These are phyloP conservation scores for Spergularia marina DNA, from an alignment of 148 eudicot species.

Conservation along the genomic window DNA sequence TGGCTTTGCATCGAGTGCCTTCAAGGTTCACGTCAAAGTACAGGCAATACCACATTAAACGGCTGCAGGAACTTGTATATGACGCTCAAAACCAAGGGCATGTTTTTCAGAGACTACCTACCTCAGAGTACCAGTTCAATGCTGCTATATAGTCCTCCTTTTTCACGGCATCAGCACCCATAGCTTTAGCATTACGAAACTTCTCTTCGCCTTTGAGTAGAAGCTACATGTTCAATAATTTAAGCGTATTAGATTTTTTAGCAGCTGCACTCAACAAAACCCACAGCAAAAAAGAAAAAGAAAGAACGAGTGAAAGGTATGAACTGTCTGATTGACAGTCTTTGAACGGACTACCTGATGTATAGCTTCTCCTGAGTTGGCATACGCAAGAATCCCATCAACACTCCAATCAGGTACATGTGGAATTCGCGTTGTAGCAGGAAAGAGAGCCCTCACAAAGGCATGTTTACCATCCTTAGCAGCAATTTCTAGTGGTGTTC, in stretches of 20 bases:
- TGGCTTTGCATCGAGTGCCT: constrained; percentile 10
- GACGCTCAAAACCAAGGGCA: no score
- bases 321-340: no score
- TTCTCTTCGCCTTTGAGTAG: neutral
- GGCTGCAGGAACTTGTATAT: neutral
- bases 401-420: constrained; percentile 9
- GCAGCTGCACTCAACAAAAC: no score
- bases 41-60: neutral
- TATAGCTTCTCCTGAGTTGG: constrained; percentile 8
- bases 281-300: no score
- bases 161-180: constrained; percentile 5
- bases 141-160: constrained; percentile 1
- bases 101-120: no score
- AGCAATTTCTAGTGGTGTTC: constrained; percentile 19
- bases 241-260: no score
- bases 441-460: constrained; percentile 6
- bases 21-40: no score
- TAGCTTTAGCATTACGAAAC: constrained; percentile 10
- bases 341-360: neutral
- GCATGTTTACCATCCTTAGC: constrained; percentile 10
- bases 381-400: constrained; percentile 16
- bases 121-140: constrained; percentile 10
- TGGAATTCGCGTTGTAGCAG: constrained; percentile 16
- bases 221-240: neutral
- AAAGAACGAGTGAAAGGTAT: no score